Percentiles rank a stretch among this genome's conserved stretches.
These are phyloP conservation scores for Cercospora sp. DNA, from an alignment of 2,329 filamentous ascomycete genomes.

Conservation along the genomic window DNA sequence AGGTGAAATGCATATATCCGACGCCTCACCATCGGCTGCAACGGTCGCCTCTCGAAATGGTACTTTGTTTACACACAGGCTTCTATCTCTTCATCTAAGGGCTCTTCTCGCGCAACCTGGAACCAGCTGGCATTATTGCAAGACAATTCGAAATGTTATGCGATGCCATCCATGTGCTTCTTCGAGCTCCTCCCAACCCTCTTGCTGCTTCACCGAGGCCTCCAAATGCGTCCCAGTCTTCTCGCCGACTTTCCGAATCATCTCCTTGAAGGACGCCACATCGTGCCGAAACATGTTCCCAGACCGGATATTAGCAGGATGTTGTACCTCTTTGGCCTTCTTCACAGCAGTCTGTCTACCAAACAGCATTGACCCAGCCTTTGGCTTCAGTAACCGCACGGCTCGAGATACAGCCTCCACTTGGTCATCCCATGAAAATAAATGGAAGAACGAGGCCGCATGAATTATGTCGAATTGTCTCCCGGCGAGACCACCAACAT, in stretches of 20 bases:
- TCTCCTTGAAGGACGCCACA: constrained; percentile 37
- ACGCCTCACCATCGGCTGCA: background rate
- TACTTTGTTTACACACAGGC: background rate
- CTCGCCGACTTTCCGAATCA: constrained; percentile 44
- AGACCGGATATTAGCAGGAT: constrained; percentile 22
- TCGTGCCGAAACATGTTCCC: constrained; percentile 41
- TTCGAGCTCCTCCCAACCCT: background rate
- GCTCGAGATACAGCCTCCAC: constrained; percentile 40
- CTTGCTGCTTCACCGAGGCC: constrained; percentile 30
- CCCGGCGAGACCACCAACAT: constrained; percentile 32
- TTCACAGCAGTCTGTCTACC: constrained; percentile 43
- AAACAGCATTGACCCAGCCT: constrained; percentile 41
- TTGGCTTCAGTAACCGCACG: constrained; percentile 38
- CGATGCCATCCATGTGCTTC: background rate
- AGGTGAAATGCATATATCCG: background rate
- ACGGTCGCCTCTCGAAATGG: background rate
- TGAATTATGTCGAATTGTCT: constrained; percentile 44
- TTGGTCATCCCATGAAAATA: constrained; percentile 46
- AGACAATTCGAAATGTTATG: constrained; percentile 6
- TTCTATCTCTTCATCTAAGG: background rate
- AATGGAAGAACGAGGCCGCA: constrained; percentile 47
- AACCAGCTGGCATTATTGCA: background rate
- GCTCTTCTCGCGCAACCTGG: background rate
- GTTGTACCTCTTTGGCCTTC: constrained; percentile 32
- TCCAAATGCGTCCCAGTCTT: constrained; percentile 42